A percentile compares a stretch with the other conserved stretches of the same genome.
Evolutionary conservation across 1,284 basidiomycete genomes (phyloP).

Genomic region (Ceratobasidium sp.): DNA sequence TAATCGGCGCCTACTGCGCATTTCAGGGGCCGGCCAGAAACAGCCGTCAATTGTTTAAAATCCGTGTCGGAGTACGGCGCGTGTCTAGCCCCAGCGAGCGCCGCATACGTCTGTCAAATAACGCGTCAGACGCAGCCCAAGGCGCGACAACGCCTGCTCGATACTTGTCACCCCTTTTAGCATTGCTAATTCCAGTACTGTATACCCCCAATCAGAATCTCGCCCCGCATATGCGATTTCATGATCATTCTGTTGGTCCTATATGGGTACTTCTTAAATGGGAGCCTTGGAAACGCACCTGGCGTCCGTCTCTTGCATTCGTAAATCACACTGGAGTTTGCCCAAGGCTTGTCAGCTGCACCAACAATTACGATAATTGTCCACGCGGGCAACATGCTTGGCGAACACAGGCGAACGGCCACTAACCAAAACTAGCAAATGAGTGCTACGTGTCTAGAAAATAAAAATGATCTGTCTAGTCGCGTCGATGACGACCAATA

Average conservation of each 20-base stretch:
- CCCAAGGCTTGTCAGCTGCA: neutral
- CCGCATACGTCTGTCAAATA: neutral
- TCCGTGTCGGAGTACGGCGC: conserved; percentile 3
- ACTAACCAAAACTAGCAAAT: no score
- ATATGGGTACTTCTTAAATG: conserved; percentile 13
- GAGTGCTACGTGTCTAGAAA: neutral
- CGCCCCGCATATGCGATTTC: neutral
- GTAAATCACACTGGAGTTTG: neutral
- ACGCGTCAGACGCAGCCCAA: neutral
- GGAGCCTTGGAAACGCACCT: neutral
- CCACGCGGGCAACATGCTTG: neutral
- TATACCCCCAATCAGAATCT: neutral
- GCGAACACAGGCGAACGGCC: no score
- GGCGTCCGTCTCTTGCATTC: neutral
- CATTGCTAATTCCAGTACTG: neutral
- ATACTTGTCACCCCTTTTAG: neutral
- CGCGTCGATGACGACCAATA: neutral
- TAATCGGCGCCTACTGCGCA: conserved; percentile 12
- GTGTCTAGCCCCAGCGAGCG: neutral
- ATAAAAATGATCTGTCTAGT: neutral
- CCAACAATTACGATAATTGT: neutral
- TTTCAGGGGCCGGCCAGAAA: neutral
- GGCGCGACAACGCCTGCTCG: neutral
- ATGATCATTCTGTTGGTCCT: neutral
- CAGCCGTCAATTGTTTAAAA: neutral